phyloP scores from a whole-genome alignment of 1,284 basidiomycete genomes.

The Ganoderma lucidum region DNA sequence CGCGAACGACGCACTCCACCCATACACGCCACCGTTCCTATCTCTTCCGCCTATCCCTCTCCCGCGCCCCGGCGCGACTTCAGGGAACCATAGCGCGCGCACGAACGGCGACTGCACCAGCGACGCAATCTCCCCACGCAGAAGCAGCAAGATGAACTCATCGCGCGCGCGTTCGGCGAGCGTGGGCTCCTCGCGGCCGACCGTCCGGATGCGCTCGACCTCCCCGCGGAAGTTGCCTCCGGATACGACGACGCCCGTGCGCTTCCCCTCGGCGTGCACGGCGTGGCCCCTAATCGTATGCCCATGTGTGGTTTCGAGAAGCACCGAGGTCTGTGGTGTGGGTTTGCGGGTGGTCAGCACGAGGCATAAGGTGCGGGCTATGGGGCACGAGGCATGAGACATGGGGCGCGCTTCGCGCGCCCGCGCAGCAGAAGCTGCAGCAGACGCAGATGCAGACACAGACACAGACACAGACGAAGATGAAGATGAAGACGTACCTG shows the following conservation, averaged over 20 bases:
- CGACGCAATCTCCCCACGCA: constrained; percentile 2
- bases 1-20: constrained; percentile 6
- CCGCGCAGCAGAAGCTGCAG: not conserved
- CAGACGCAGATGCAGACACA: not conserved
- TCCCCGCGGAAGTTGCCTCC: constrained; percentile 14
- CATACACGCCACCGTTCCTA: not conserved
- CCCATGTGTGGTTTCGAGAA: not conserved
- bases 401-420: not conserved
- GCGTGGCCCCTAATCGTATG: constrained; percentile 15
- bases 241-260: constrained; percentile 15
- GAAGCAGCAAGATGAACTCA: constrained; percentile 23
- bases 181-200: constrained; percentile 30
- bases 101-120: constrained; percentile 9
- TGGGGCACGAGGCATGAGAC: not conserved
- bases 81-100: constrained; percentile 14
- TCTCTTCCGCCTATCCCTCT: not conserved
- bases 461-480: not conserved
- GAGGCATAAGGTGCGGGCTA: not conserved
- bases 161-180: constrained; percentile 26
- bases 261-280: constrained; percentile 19
- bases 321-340: constrained; percentile 4
- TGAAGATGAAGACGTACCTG: constrained; percentile 22
- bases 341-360: not conserved
- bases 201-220: constrained; percentile 26
- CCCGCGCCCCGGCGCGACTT: not conserved